phyloP scores from a whole-genome alignment of 257 asterid species.

The Apocynum venetum region DNA sequence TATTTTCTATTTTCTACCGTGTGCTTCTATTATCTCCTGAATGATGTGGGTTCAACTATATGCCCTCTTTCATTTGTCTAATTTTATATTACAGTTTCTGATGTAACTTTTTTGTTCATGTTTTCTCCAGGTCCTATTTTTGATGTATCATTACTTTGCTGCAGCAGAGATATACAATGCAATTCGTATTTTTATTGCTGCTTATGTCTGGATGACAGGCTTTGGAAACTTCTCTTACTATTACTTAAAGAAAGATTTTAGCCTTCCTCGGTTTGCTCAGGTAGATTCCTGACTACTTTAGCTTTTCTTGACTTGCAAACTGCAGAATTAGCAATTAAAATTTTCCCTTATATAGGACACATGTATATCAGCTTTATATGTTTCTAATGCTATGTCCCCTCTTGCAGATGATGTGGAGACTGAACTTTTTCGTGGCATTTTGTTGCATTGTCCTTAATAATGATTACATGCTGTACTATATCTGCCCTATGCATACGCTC shows the following conservation, averaged over 20 bases:
- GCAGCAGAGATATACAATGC: slow-evolving; percentile 96
- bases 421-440: slow-evolving; percentile 87
- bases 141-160: slow-evolving; percentile 98
- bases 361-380: background rate
- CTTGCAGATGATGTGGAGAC: slow-evolving; percentile 99
- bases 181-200: slow-evolving; percentile 92
- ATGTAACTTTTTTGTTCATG: slow-evolving; percentile 7
- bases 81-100: slow-evolving; percentile 15
- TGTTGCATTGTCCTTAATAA: slow-evolving; percentile 87
- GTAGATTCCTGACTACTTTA: slow-evolving; percentile 28
- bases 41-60: background rate
- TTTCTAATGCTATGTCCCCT: slow-evolving; percentile 14
- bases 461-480: slow-evolving; percentile 88
- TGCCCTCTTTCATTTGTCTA: background rate
- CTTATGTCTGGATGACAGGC: slow-evolving; percentile 99
- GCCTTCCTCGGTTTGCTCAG: slow-evolving; percentile 94
- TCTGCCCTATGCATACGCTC: slow-evolving; percentile 99
- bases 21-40: background rate
- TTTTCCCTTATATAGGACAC: background rate
- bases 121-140: slow-evolving; percentile 68
- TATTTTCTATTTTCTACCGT: background rate
- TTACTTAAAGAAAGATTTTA: slow-evolving; percentile 86
- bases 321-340: background rate
- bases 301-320: background rate
- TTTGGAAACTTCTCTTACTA: slow-evolving; percentile 97